A percentile compares a stretch with the other conserved stretches of the same genome.
These are phyloP conservation scores for Aspergillus phoenicis DNA, from an alignment of 2,329 filamentous ascomycete species.

Conservation along the genomic window DNA sequence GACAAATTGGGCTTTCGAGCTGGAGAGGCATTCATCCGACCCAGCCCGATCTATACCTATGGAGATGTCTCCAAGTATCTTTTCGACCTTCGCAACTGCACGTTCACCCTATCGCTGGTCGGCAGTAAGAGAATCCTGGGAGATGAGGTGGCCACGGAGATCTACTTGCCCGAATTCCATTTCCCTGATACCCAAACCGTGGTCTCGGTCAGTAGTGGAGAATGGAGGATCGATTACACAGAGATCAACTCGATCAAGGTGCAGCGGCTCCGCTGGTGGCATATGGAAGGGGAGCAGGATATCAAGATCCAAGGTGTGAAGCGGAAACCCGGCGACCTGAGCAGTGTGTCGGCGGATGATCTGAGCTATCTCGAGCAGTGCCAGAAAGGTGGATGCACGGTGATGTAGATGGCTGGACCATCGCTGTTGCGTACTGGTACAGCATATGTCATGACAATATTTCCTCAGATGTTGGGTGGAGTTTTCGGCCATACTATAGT, in stretches of 20 bases:
- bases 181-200: slow-evolving; percentile 74
- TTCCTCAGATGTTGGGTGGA: neutral
- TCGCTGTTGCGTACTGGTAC: neutral
- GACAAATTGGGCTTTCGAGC: slow-evolving; percentile 77
- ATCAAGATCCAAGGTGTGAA: slow-evolving; percentile 75
- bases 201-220: slow-evolving; percentile 79
- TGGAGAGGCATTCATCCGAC: slow-evolving; percentile 89
- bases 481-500: no score
- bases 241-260: slow-evolving; percentile 69
- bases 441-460: neutral
- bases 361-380: slow-evolving; percentile 73
- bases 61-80: slow-evolving; percentile 71
- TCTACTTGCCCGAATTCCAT: slow-evolving; percentile 90
- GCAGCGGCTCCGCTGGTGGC: slow-evolving; percentile 90
- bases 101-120: slow-evolving; percentile 71
- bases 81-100: slow-evolving; percentile 80
- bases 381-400: slow-evolving; percentile 50
- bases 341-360: slow-evolving; percentile 65
- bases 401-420: slow-evolving; percentile 49
- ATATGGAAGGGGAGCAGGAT: slow-evolving; percentile 79
- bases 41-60: slow-evolving; percentile 73
- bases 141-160: slow-evolving; percentile 71
- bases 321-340: slow-evolving; percentile 52
- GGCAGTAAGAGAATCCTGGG: slow-evolving; percentile 60
- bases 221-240: slow-evolving; percentile 81